Evolutionary conservation across 2,329 filamentous ascomycete species (phyloP), one percentile per base, ranked within the genome.

Genomic region (Cladosporium phlei): DNA sequence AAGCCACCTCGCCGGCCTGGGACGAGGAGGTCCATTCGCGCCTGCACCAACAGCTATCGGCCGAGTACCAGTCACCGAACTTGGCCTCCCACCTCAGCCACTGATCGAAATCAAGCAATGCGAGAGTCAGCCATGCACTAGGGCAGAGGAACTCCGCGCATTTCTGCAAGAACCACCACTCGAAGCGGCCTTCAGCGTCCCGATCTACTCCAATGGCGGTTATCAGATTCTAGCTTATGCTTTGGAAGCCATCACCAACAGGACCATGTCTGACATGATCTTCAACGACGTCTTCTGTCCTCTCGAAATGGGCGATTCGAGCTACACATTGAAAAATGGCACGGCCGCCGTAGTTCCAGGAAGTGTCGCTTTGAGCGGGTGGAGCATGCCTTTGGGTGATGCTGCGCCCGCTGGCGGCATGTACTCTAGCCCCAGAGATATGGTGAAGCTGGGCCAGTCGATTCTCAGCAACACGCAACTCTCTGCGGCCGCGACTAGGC

Each of bases 191-290:
- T 73, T 68, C 51, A 63, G 65, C 0, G 68, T 62, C 3, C 73
- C 74, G 0, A 62, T 69, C 3, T 78, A 78, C 57, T 72, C 74
- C 20, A 77, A 78, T 52, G 59, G 68, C 3, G 73, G 66, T 1
- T 71, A 71, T 14, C 58, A 67, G 2, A 48, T 76, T 3, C 64
- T 76, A 2, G 70, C 69, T 4, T 57, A 70, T 0, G 71, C 70
- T 0, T 60, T 78, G 1, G 69, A 75, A 47, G 66, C 66, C 6
- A 65, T 72, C 0, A 71, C 68, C 1, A 67, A 68, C 10, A 64
- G 64, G 45, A 51, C 66, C 0, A 67, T 71, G 12, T 57, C 61
- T 2, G 59, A 71, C 5, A 60, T 72, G 12, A 62, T 71, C n/a
- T 57, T 66, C 57, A 20, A 68, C 77, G 30, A 45, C 9, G 40